Evolutionary conservation across 345 rosid species (phyloP), one percentile per base, ranked within the genome.

Genomic region (Brassica cretica): DNA sequence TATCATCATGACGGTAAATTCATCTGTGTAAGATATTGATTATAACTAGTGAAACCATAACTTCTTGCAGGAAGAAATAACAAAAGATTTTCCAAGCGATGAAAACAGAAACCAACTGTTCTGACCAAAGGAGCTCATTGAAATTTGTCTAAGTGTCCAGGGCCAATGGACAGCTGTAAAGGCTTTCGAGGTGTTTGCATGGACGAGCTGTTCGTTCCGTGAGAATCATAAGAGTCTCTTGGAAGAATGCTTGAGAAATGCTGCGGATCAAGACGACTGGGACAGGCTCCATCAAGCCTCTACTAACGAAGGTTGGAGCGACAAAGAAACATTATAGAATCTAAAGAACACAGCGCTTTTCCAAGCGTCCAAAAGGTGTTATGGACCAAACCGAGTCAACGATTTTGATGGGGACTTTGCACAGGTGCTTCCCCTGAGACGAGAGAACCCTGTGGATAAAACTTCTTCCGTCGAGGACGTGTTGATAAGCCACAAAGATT

Each of bases 171-270:
- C 88, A 64, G 84, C 89, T 12, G 64, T 83, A 86, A 87, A 69
- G 27, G 89, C 89, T 51, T 95, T 95, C 27, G 96, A 93, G 66
- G 90, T 90, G 72, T 95, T 95, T 82, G 92, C 97, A 75, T 91
- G 94, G 89, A 90, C 94, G 11, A 90, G 99, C 85, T 84, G 84
- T 75, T 90, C 91, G 4, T 95, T 91, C 71, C 86, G 90, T 6
- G 84, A 86, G 82, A 88, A 85, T 83, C 89, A 93, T 71, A 84
- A 74, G 74, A 85, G 72, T 81, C 96, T 93, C 32, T 77, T 95
- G 78, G 93, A 88, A 75, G 89, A 89, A 51, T 91, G 98, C 91
- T 93, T 97, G 97, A 93, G 86, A 84, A 90, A 89, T 4, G 94
- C 94, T 0, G 94, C 89, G 0, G 89, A 91, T 49, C 92, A 78